Conservation (phyloP, 169 alveolate genomes). For the Plasmodium yoelii region DNA sequence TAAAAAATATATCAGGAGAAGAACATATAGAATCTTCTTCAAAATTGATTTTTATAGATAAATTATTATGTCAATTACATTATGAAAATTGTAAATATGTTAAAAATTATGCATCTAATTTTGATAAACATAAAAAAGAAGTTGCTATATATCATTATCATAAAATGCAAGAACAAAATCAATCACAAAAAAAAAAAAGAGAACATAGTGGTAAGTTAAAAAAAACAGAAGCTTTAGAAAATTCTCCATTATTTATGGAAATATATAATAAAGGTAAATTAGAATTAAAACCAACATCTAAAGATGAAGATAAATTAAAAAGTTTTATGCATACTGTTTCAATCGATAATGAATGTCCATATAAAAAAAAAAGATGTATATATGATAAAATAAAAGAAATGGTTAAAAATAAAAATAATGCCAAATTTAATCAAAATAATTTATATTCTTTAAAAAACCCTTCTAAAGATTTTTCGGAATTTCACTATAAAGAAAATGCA, state of each 20-base stretch:
- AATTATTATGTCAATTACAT: constrained; percentile 90
- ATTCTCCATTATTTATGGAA: constrained; percentile 63
- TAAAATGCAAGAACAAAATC: constrained; percentile 64
- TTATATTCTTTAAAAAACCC: too few relatives aligned
- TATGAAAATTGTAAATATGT: constrained; percentile 87
- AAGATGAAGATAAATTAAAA: constrained; percentile 67
- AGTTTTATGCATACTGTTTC: constrained; percentile 64
- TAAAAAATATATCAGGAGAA: constrained; percentile 84
- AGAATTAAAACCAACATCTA: constrained; percentile 71
- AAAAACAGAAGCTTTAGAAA: constrained; percentile 70
- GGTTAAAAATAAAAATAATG: constrained; percentile 48
- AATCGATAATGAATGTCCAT: constrained; percentile 76
- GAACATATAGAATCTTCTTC: constrained; percentile 90
- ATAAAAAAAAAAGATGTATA: constrained; percentile 72
- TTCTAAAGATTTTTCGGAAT: neutral
- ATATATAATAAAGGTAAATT: constrained; percentile 62
- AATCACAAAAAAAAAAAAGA: constrained; percentile 55
- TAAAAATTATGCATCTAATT: constrained; percentile 45
- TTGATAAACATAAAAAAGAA: constrained; percentile 76
- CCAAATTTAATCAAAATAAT: constrained; percentile 56
- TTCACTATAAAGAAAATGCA: constrained; percentile 18
- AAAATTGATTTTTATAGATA: constrained; percentile 91
- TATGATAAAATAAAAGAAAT: constrained; percentile 75
- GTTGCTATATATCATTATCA: constrained; percentile 52
- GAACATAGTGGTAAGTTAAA: constrained; percentile 71